Evolutionary conservation across 2,329 filamentous ascomycete species (phyloP).

Genomic region (Trichoderma simmonsii): DNA sequence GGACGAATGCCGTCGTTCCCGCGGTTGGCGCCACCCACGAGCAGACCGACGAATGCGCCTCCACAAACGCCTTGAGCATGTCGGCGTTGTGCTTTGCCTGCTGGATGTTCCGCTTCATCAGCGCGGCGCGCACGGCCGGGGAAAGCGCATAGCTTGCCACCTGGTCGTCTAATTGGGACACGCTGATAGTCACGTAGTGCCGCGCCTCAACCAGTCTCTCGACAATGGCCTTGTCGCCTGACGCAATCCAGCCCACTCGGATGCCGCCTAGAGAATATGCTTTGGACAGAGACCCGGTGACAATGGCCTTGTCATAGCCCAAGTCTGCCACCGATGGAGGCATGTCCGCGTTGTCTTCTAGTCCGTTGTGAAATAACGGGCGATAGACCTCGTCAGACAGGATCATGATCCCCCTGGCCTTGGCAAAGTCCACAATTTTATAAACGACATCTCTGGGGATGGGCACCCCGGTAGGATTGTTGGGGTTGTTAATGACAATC

Average conservation of each 20-base stretch:
- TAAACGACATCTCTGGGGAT: conserved; percentile 61
- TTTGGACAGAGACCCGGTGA: conserved; percentile 81
- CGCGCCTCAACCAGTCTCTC: conserved; percentile 61
- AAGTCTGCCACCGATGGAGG: conserved; percentile 66
- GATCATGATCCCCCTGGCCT: conserved; percentile 60
- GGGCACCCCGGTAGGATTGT: conserved; percentile 76
- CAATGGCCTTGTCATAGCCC: conserved; percentile 67
- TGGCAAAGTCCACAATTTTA: conserved; percentile 61
- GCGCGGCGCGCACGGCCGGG: conserved; percentile 35
- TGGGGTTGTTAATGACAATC: conserved; percentile 66
- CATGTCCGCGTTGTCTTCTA: conserved; percentile 37
- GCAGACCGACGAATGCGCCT: conserved; percentile 60
- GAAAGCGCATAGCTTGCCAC: conserved; percentile 73
- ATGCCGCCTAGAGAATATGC: conserved; percentile 81
- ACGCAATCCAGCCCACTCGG: conserved; percentile 78
- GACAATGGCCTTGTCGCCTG: conserved; percentile 59
- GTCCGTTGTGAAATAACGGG: conserved; percentile 68
- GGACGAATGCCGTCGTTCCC: conserved; percentile 76
- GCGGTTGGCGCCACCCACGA: conserved; percentile 72
- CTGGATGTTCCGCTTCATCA: conserved; percentile 53
- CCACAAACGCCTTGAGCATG: conserved; percentile 65
- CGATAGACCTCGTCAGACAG: conserved; percentile 81
- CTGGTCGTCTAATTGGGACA: conserved; percentile 77
- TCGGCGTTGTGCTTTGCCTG: conserved; percentile 66
- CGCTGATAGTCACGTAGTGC: conserved; percentile 83